A percentile compares a stretch with the other conserved stretches of the same genome.
These are phyloP conservation scores for Millerozyma acaciae DNA, from an alignment of 805 yeast species.

Conservation along the genomic window DNA sequence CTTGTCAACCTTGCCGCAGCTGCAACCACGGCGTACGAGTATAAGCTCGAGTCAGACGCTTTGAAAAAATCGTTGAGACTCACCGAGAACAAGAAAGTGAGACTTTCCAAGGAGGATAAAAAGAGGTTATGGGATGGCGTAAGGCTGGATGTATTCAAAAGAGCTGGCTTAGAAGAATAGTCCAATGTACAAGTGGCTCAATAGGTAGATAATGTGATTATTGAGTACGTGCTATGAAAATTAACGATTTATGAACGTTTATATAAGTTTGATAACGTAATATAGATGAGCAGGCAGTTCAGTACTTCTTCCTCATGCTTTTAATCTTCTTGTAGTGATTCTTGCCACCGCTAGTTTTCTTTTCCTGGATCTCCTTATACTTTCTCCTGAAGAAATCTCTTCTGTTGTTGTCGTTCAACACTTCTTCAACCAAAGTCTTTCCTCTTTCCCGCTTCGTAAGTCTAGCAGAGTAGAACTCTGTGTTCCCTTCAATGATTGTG, in stretches of 20 bases:
- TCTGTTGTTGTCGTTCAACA: slow-evolving; percentile 68
- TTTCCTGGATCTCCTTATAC: slow-evolving; percentile 72
- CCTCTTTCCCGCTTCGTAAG: slow-evolving; percentile 71
- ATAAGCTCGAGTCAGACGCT: slow-evolving; percentile 35
- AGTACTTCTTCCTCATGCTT: slow-evolving; percentile 54
- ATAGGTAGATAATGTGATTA: background rate
- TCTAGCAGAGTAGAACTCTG: slow-evolving; percentile 70
- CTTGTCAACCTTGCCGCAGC: slow-evolving; percentile 53
- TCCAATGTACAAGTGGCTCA: background rate
- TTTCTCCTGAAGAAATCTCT: slow-evolving; percentile 80
- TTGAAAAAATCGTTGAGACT: slow-evolving; percentile 24
- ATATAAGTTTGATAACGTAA: too few relatives aligned
- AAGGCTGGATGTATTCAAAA: slow-evolving; percentile 46
- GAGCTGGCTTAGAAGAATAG: slow-evolving; percentile 41
- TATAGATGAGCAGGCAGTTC: slow-evolving; percentile 4
- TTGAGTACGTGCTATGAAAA: too few relatives aligned
- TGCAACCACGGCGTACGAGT: slow-evolving; percentile 50
- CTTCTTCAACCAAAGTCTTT: slow-evolving; percentile 73
- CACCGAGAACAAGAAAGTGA: slow-evolving; percentile 23
- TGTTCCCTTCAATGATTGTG: slow-evolving; percentile 75
- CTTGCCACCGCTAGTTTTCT: slow-evolving; percentile 60
- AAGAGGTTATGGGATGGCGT: slow-evolving; percentile 47
- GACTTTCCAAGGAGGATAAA: slow-evolving; percentile 39
- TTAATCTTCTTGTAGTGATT: slow-evolving; percentile 60
- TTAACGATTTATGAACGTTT: too few relatives aligned